A percentile compares a stretch with the other conserved stretches of the same genome.
Evolutionary conservation across 192 early-diverging fungal species (phyloP).

Genomic region (Backusella psychrophila): DNA sequence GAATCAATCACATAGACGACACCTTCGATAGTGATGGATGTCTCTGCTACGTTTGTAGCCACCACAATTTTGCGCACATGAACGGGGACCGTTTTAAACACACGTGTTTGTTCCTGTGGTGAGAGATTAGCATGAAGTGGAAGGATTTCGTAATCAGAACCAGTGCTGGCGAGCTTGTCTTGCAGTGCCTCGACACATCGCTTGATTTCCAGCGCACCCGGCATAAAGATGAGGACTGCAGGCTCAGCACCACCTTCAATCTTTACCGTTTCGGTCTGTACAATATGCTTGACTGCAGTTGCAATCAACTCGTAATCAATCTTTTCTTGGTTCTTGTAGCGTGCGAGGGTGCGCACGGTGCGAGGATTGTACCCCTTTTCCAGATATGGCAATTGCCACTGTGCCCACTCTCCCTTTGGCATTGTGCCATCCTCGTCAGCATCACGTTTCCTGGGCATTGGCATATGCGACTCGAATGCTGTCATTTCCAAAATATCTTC

Average conservation of each 20-base stretch:
- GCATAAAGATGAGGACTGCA: conserved; percentile 69
- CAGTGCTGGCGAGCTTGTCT: not conserved
- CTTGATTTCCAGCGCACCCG: conserved; percentile 74
- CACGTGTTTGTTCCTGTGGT: conserved; percentile 62
- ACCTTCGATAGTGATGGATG: conserved; percentile 81
- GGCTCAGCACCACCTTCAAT: conserved; percentile 38
- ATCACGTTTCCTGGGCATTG: not conserved
- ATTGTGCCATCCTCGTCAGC: conserved; percentile 29
- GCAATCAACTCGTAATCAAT: conserved; percentile 66
- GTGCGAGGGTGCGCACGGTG: conserved; percentile 32
- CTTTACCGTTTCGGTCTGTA: conserved; percentile 46
- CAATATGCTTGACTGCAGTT: conserved; percentile 56
- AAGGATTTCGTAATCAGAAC: conserved; percentile 26
- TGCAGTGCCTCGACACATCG: conserved; percentile 59
- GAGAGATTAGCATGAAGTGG: conserved; percentile 67
- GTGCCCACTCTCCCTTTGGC: conserved; percentile 34
- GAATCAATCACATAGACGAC: conserved; percentile 71
- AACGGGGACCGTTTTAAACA: conserved; percentile 54
- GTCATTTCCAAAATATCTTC: conserved; percentile 68
- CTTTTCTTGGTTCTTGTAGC: conserved; percentile 43
- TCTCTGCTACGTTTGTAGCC: conserved; percentile 82
- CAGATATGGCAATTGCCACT: conserved; percentile 38
- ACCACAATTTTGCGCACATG: conserved; percentile 70
- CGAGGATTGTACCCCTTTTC: conserved; percentile 39
- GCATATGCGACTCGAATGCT: conserved; percentile 46